phyloP scores from a whole-genome alignment of 495 filamentous ascomycete species.

The Thermochaetoides thermophila region DNA sequence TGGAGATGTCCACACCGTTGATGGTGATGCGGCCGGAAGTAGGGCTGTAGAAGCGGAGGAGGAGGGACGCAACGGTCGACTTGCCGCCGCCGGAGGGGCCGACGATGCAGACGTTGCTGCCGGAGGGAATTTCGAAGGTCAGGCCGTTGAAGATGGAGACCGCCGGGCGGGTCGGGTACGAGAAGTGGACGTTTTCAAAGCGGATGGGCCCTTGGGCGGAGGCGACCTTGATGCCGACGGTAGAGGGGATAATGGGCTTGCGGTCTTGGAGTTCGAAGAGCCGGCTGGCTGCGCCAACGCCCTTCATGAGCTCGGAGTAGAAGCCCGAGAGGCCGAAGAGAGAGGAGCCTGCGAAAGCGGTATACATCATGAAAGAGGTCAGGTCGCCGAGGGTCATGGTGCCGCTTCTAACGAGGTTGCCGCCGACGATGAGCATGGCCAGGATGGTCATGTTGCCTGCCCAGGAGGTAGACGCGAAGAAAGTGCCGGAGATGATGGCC shows the following conservation, averaged over 20 bases:
- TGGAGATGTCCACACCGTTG: conserved; percentile 66
- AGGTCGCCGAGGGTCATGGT: conserved; percentile 81
- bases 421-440: conserved; percentile 79
- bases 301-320: conserved; percentile 98
- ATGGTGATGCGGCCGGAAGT: conserved; percentile 66
- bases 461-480: conserved; percentile 79
- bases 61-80: conserved; percentile 75
- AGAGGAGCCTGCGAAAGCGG: conserved; percentile 78
- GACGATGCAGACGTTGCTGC: conserved; percentile 89
- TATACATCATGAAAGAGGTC: conserved; percentile 97
- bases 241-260: conserved; percentile 70
- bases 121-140: conserved; percentile 79
- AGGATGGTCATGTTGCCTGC: conserved; percentile 93
- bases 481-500: conserved; percentile 75
- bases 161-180: conserved; percentile 80
- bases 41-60: conserved; percentile 84
- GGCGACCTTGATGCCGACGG: conserved; percentile 56
- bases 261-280: conserved; percentile 95
- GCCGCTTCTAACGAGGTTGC: conserved; percentile 74
- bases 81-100: conserved; percentile 92
- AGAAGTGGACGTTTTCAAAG: conserved; percentile 73
- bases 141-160: conserved; percentile 83
- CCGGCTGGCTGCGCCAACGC: conserved; percentile 85
- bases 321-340: conserved; percentile 90
- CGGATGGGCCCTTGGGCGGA: conserved; percentile 78